Base-by-base conservation (phyloP, 2,329 filamentous ascomycete species). In the Aureobasidium leucospermi region DNA sequence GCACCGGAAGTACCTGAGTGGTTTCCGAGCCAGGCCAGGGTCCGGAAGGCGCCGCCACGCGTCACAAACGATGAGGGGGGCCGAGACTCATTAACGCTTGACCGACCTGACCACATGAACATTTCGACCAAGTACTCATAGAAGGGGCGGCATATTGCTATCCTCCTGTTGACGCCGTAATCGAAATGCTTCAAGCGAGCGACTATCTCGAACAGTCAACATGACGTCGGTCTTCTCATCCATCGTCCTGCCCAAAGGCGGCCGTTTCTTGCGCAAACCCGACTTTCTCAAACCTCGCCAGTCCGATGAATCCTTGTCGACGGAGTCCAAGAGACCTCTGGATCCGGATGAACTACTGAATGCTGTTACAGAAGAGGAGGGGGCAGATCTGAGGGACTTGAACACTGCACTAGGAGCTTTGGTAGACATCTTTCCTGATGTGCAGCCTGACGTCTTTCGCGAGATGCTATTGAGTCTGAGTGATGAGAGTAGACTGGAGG, bases 371-470 rank as follows among this genome's bases (percentile, higher is more conserved):
- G 47, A 63, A 45, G 61, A 68, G 11, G 82, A 86, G 63, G 82
- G 86, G 61, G 81, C 82, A 41, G 82, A 90, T 66, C 78, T 91
- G 28, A 78, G 82, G 64, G 83, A 87, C 61, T 79, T 93, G 51
- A 93, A 93, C 74, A 77, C 78, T 53, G 81, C 84, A 65, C 82
- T 94, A 63, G 81, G 83, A 62, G 83, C 81, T 11, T 81, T 94
- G 45, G 83, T 85, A 23, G 83, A 83, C 49, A 80, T 92, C 8
- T 94, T 94, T 65, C 89, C 89, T 31, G 84, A 92, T 71, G 79
- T 92, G n/a, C 87, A 90, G 71, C 79, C 89, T 61, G 88, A 92
- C 65, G 89, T 92, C 16, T 90, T 94, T 69, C 83, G 89, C 46
- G 89, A 93, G 75, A 88, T 94, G 82, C 82, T 94, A 51, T 75